Base-by-base conservation (phyloP, 1,284 basidiomycete genomes). In the Phylloboletellus chloephorus region DNA sequence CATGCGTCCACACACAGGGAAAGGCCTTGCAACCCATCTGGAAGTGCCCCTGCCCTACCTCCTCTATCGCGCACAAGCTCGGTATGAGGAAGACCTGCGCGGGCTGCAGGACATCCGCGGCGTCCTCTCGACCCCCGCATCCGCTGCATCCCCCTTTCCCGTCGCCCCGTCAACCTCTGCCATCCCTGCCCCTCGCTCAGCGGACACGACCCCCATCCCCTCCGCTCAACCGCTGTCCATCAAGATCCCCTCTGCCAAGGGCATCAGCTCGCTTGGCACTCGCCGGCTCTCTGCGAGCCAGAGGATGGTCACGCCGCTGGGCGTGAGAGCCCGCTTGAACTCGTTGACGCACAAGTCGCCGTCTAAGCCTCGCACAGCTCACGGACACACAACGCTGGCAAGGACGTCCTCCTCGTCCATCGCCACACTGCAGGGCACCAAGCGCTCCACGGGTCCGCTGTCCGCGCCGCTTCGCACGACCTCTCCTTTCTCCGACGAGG, bases 31-130 rank as follows among this genome's bases (percentile, higher is more conserved):
- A 9, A 69, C 73, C n/a, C 84, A 83, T 56, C 71, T 89, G 5
- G 69, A 81, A 50, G 84, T 88, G 2, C 86, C 87, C 2, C 63
- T 89, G 3, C 87, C 86, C 0, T 89, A 88, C 58, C 71, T 89
- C 25, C 72, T 89, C 11, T 87, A 87, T 54, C 74, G 87, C 17
- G 83, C 84, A 8, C 82, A 87, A 56, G 78, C 76, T 4, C 71
- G 86, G 46, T 88, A 85, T 43, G 84, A 88, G 56, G 81, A 88
- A 57, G 87, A 87, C 55, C 74, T 89, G 23, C 76, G 79, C 29
- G 83, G 83, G 2, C 57, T 89, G 34, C 79, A 84, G 50, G 79
- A 79, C 48, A 77, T 85, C 28, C 72, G 72, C 36, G 78, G 78
- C 28, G 73, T 73, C 31, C 62, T 79, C 7, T 74, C 56, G 11